Evolutionary conservation across 768 basidiomycete species (phyloP), one percentile per base, ranked within the genome.

Genomic region (Xerocomellus amylosporus): DNA sequence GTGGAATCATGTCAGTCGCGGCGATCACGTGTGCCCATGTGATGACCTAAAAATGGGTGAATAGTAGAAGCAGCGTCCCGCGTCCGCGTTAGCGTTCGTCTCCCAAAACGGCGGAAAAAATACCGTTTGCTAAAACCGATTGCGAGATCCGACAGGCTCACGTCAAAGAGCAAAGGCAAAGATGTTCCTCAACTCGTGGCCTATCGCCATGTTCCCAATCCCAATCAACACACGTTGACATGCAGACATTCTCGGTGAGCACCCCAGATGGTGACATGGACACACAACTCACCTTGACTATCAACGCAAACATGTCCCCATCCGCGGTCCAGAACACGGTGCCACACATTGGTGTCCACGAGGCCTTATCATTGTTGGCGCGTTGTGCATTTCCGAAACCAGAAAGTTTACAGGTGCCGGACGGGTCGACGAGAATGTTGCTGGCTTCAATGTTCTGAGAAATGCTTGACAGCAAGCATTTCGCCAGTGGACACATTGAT

Each of bases 391-490:
- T 97, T 48, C 95, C 95, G 67, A 96, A 96, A 71, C 97, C 93
- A 2, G 91, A 94, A 44, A 98, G 96, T 73, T 97, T 97, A 78
- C 93, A 95, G 17, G 86, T 76, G 0, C 96, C 94, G 10, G 82
- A 78, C 64, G 81, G 84, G 66, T 96, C 92, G 15, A 97, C 91
- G 19, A 98, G 82, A 62, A 98, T 94, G 66, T 97, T 97, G 71
- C 96, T 93, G 15, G 91, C 91, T 72, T 98, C 97, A 60, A 98
- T 74, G 73, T 98, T 93, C 89, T 92, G 61, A 26, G 19, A n/a
- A n/a, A n/a, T 98, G 95, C 74, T 98, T 98, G 58, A 98, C 95
- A 10, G 96, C 95, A 66, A 98, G 91, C 89, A 96, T 94, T 72
- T 96, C 93, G 50, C 93, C 93, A 2, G 91, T 95, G 2, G 91